Percentiles rank a stretch among this genome's conserved stretches.
Evolutionary conservation across 441 rosid genomes (phyloP).

Genomic region (Daphne laureola): DNA sequence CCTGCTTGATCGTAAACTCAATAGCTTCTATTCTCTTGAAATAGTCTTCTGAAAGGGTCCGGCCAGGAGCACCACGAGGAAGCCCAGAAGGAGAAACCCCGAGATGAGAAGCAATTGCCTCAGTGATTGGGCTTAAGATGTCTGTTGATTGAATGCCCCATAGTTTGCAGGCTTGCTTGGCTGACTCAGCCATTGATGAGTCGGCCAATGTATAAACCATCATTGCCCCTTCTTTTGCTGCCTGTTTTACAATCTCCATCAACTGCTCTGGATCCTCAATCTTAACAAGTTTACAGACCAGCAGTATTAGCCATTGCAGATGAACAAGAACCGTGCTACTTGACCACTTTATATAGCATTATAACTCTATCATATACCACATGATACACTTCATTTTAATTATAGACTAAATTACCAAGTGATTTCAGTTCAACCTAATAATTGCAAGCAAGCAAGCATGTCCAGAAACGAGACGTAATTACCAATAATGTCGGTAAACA

Average conservation of each 20-base stretch:
- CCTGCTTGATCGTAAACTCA: constrained; percentile 87
- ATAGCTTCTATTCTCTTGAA: constrained; percentile 63
- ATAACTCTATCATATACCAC: no score
- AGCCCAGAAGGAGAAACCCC: constrained; percentile 85
- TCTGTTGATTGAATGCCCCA: constrained; percentile 73
- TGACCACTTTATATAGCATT: no score
- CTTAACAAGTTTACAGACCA: constrained; percentile 21
- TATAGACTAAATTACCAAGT: no score
- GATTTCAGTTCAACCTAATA: no score
- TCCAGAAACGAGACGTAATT: no score
- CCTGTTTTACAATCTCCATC: constrained; percentile 72
- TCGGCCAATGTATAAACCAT: constrained; percentile 68
- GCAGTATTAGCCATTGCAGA: no score
- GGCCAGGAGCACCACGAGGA: constrained; percentile 66
- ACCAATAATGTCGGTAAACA: neutral
- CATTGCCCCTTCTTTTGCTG: constrained; percentile 78
- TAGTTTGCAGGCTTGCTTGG: constrained; percentile 50
- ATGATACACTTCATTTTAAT: no score
- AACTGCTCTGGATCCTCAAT: constrained; percentile 63
- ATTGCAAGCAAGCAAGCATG: no score
- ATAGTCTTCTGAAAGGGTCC: constrained; percentile 59
- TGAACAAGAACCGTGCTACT: no score
- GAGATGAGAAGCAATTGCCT: constrained; percentile 63
- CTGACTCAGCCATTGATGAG: constrained; percentile 67
- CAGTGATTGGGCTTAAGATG: constrained; percentile 76